Evolutionary conservation across 2,329 filamentous ascomycete genomes (phyloP).

Genomic region (Neonectria magnoliae): DNA sequence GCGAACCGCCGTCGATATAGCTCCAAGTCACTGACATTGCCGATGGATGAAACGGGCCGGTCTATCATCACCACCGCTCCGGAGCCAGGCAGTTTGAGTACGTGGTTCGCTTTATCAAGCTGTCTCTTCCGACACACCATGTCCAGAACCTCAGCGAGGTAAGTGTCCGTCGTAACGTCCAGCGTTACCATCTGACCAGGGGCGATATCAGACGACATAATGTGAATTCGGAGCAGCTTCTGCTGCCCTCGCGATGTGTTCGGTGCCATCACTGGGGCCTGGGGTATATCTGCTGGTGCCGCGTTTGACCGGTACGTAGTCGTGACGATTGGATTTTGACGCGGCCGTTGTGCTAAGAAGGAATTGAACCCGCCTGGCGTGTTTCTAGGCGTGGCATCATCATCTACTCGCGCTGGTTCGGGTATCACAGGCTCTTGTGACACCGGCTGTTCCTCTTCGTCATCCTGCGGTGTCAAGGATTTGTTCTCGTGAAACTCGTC

Average conservation of each 20-base stretch:
- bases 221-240: slow-evolving; percentile 77
- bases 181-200: slow-evolving; percentile 79
- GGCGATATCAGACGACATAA: slow-evolving; percentile 73
- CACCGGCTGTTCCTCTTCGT: slow-evolving; percentile 52
- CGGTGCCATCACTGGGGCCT: slow-evolving; percentile 55
- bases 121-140: slow-evolving; percentile 80
- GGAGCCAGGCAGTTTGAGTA: slow-evolving; percentile 79
- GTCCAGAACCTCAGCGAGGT: slow-evolving; percentile 84
- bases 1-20: slow-evolving; percentile 79
- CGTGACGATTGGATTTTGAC: slow-evolving; percentile 69
- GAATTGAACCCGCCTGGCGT: slow-evolving; percentile 44
- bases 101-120: slow-evolving; percentile 81
- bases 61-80: slow-evolving; percentile 81
- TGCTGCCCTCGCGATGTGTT: slow-evolving; percentile 68
- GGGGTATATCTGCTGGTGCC: slow-evolving; percentile 66
- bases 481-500: slow-evolving; percentile 77
- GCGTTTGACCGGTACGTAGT: slow-evolving; percentile 67
- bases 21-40: slow-evolving; percentile 79
- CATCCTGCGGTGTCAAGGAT: slow-evolving; percentile 72
- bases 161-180: slow-evolving; percentile 83
- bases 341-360: slow-evolving; percentile 48
- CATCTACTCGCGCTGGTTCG: slow-evolving; percentile 43
- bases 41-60: slow-evolving; percentile 81
- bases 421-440: slow-evolving; percentile 46
- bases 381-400: slow-evolving; percentile 40